Evolutionary conservation across 768 basidiomycete species (phyloP).

Genomic region (Mrakia frigida): DNA sequence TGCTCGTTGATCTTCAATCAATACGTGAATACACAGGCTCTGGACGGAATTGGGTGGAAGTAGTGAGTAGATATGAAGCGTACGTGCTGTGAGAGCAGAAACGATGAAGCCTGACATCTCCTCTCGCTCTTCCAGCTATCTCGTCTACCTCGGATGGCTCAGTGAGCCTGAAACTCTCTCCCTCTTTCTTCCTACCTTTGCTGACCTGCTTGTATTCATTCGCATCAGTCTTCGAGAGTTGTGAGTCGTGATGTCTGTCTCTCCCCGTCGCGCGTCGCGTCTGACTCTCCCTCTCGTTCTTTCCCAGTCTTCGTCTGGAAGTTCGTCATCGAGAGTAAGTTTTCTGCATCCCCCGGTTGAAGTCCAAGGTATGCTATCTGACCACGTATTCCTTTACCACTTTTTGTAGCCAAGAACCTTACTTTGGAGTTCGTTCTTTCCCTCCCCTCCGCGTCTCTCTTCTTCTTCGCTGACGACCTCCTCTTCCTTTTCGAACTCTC

Average conservation of each 20-base stretch:
- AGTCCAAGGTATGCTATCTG: not conserved
- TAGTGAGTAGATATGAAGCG: constrained; percentile 27
- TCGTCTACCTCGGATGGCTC: not conserved
- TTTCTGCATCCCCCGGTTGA: not conserved
- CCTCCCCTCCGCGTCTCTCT: not conserved
- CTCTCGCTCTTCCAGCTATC: not conserved
- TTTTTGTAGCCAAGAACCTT: constrained; percentile 40
- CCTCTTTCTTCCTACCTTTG: no score
- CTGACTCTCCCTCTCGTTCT: constrained; percentile 58
- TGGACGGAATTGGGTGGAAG: constrained; percentile 55
- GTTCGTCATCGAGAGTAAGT: constrained; percentile 40
- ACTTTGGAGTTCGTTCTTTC: constrained; percentile 53
- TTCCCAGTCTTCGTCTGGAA: constrained; percentile 50
- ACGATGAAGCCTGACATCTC: not conserved
- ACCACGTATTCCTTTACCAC: not conserved
- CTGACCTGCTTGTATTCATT: not conserved
- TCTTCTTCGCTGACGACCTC: not conserved
- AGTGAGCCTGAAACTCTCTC: no score
- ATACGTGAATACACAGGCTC: constrained; percentile 68
- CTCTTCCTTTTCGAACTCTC: not conserved
- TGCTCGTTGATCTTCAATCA: constrained; percentile 73
- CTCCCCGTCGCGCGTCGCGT: not conserved
- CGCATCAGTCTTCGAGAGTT: not conserved
- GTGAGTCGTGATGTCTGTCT: not conserved
- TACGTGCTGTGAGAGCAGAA: constrained; percentile 13